Base-by-base conservation (phyloP, 148 eudicot species). In the Dysphania ambrosioides region DNA sequence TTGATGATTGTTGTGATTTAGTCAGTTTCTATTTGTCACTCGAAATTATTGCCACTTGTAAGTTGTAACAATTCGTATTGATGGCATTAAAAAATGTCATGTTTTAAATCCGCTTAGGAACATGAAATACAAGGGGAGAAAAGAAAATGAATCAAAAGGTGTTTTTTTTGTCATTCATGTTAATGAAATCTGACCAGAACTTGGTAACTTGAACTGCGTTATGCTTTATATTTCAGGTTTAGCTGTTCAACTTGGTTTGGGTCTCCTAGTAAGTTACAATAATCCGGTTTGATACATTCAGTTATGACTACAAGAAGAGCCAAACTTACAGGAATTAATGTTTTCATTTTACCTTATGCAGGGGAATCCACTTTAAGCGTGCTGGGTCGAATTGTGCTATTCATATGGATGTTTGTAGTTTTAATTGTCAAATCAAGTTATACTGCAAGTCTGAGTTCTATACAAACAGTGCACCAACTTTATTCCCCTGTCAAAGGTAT, bases 391-490 rank as follows among this genome's bases (percentile, higher is more conserved):
- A 1, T 88, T 8, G 89, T 89, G 63, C 89, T 89, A 23, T 61
- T 89, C 69, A 72, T 91, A 70, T 91, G 97, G 97, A 75, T 91
- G 44, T 91, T 91, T 73, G 97, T 87, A 47, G 92, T 89, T 68
- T 80, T 91, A 35, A 91, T 91, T 32, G 82, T 91, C 42, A 88
- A 82, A 26, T 91, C 97, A 62, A 91, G 88, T 51, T 91, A 91
- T 70, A 89, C 97, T 72, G 93, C 97, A 5, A 91, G 93, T 42
- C 72, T 91, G 62, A 91, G 93, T 30, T 91, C 97, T 66, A 91
- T 91, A 57, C 88, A 89, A 35, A 89, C 93, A 11, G 91, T 86
- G 32, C 88, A 91, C 42, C 84, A 83, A 6, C 93, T 91, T 47
- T 86, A 82, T 60, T 89, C 97, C 5, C 82, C 93, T 21, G 77